A percentile compares a stretch with the other conserved stretches of the same genome.
Conservation (phyloP, 2,329 filamentous ascomycete genomes). For the Diaporthe caulivora region DNA sequence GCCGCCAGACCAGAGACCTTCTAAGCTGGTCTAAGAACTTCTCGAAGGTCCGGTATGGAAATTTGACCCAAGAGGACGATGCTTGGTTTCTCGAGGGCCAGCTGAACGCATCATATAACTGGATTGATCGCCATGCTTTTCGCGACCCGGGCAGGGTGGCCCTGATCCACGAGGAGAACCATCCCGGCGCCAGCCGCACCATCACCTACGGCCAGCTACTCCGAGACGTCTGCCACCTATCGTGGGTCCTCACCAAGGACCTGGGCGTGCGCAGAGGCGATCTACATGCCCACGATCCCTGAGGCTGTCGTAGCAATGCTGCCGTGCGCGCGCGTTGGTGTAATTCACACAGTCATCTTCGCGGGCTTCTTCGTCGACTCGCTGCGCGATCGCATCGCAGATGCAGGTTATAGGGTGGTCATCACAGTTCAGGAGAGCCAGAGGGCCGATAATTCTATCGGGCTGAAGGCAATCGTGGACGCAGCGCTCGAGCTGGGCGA, state of each 20-base stretch:
- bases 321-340: constrained; percentile 91
- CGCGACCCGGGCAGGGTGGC: constrained; percentile 92
- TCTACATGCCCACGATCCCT: constrained; percentile 99
- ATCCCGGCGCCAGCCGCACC: constrained; percentile 85
- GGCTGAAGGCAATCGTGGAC: constrained; percentile 99
- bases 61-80: constrained; percentile 82
- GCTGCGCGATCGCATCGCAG: constrained; percentile 91
- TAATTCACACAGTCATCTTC: constrained; percentile 97
- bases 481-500: constrained; percentile 87
- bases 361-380: constrained; percentile 98
- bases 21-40: constrained; percentile 93
- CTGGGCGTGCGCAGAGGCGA: constrained; percentile 98
- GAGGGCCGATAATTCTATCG: constrained; percentile 95
- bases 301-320: constrained; percentile 93
- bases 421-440: constrained; percentile 98
- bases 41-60: constrained; percentile 85
- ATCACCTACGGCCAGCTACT: constrained; percentile 95
- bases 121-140: constrained; percentile 95
- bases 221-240: constrained; percentile 89
- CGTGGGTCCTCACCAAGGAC: constrained; percentile 84
- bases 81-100: constrained; percentile 96
- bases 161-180: constrained; percentile 99
- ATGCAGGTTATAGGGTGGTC: constrained; percentile 90
- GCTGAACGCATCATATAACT: constrained; percentile 97
- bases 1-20: constrained; percentile 84